Base-by-base conservation (phyloP, 208 protist species). In the Acanthamoeba castellanii region DNA sequence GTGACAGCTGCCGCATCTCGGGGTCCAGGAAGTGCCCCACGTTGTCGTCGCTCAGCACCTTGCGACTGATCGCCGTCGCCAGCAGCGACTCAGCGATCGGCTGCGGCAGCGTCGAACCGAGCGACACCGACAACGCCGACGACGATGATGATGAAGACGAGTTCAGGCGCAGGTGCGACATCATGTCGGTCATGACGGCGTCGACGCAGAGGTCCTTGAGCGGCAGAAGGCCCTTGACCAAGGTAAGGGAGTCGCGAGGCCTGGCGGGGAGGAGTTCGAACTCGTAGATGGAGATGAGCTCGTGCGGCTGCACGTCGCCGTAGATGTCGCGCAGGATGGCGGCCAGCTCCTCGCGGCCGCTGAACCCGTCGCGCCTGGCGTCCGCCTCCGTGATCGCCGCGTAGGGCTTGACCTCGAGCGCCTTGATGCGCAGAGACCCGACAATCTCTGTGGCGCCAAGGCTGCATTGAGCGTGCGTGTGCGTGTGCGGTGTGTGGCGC, bases 41-140 rank as follows among this genome's bases (percentile, higher is more conserved):
- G 30, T 78, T 78, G 70, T 30, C 70, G 37, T 78, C 70, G n/a
- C 22, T 78, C 9, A 78, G 70, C 30, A 42, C 70, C 37, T 78
- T 78, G 70, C 70, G 70, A 20, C 37, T 78, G 70, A 78, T 78
- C 8, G 70, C 70, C n/a, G 70, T 78, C 32, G 70, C n/a, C 32
- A 78, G 70, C 32, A 78, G 70, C 11, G 70, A 78, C 70, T 78
- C 70, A 30, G 70, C 37, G 70, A 78, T 78, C 27, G 70, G 70
- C 70, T 32, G 70, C 30, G 70, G 70, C 70, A 78, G 70, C 30
- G n/a, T 42, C 30, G 70, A 8, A 11, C 70, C n/a, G 70, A 78
- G n/a, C 32, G 70, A 78, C 70, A 27, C 1, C 16, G 16, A 18
- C 16, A 68, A n/a, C 61, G 61, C 61, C 16, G 61, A 1, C 27